A percentile compares a stretch with the other conserved stretches of the same genome.
These are phyloP conservation scores for Aaosphaeria arxii DNA, from an alignment of 2,329 filamentous ascomycete species.

Conservation along the genomic window DNA sequence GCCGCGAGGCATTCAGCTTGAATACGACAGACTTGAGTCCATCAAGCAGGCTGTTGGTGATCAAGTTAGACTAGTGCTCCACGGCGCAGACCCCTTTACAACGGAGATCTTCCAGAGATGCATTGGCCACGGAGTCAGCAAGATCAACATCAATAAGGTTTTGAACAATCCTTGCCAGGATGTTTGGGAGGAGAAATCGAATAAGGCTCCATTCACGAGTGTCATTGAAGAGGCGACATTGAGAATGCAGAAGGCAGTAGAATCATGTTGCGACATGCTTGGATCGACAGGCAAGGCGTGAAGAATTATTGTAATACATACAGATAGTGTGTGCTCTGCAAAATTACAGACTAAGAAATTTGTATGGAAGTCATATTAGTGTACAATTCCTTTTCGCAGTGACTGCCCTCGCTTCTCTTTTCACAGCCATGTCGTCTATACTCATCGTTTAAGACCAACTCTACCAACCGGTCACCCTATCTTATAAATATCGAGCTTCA, in stretches of 20 bases:
- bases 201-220: conserved; percentile 48
- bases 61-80: conserved; percentile 50
- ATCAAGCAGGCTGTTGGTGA: conserved; percentile 47
- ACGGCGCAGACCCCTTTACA: conserved; percentile 56
- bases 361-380: no score
- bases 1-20: conserved; percentile 45
- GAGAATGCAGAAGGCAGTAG: conserved; percentile 52
- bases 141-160: conserved; percentile 57
- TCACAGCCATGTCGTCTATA: no score
- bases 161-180: conserved; percentile 49
- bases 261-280: conserved; percentile 51
- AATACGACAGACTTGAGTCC: conserved; percentile 53
- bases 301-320: not conserved
- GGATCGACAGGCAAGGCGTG: conserved; percentile 31
- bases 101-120: conserved; percentile 52
- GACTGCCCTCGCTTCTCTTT: no score
- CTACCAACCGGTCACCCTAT: no score
- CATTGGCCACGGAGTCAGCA: conserved; percentile 51
- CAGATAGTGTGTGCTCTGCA: no score
- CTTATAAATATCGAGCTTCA: no score
- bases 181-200: conserved; percentile 46
- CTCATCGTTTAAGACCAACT: no score
- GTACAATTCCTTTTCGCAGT: no score
- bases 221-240: conserved; percentile 52
- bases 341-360: no score